Base-by-base conservation (phyloP, 352 stramenopile species). In the Pythium plurisporium region DNA sequence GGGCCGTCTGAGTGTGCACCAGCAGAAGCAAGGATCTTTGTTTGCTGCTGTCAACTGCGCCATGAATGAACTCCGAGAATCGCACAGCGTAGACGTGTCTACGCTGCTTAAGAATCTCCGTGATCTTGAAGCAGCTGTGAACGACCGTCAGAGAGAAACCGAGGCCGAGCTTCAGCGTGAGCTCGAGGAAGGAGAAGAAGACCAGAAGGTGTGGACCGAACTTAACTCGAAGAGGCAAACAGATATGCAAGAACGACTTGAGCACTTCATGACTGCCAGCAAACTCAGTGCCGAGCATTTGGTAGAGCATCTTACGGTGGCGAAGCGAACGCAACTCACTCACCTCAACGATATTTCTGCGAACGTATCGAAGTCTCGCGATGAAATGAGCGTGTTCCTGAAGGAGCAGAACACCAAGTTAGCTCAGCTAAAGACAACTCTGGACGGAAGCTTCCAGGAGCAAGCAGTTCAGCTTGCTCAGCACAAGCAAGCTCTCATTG, bases 61-160 rank as follows among this genome's bases (percentile, higher is more conserved):
- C 23, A 60, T 92, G 31, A 59, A 73, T 14, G 68, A 86, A 38
- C 40, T 92, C 15, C 65, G 85, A 22, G 61, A 62, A 11, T 41
- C 52, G 19, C 77, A 92, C 52, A 70, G 65, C 12, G 57, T 56
- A 6, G 69, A 87, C n/a, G 43, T 65, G 17, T 47, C 20, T 26
- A 37, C 22, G 23, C 30, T 71, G 8, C 14, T 61, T 25, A 58
- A 55, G 27, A 59, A 20, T 11, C 37, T 89, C 20, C 36, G 69
- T 23, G 51, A 73, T 6, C 48, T 92, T 30, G 40, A 65, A 30
- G 26, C 48, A 4, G 47, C 46, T 25, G 51, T 67, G 2, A 26
- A 41, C 11, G 43, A 68, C 31, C 49, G 38, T 7, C 58, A 65
- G 15, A 25, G 37, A 11, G 29, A 59, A 27, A 17, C 45, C 17